Conservation (phyloP, 2,329 filamentous ascomycete species). For the Fusarium verrucosum region DNA sequence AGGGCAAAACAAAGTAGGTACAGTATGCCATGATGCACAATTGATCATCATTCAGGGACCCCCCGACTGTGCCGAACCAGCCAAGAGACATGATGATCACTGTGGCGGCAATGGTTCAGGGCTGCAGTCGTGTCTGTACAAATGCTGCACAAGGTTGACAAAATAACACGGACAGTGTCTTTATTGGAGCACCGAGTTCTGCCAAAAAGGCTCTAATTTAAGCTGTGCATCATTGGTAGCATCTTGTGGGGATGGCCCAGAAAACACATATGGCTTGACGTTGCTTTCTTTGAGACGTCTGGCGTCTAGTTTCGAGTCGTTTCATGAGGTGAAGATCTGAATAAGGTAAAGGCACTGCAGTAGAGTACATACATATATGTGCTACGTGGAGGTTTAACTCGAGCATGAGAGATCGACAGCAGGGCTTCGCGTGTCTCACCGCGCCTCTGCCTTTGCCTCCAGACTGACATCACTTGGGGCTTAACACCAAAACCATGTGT, state of each 20-base stretch:
- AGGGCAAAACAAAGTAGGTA: background rate
- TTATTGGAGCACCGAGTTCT: conserved; percentile 3
- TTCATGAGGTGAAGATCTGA: conserved; percentile 21
- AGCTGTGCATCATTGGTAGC: conserved; percentile 24
- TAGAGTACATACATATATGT: background rate
- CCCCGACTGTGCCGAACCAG: conserved; percentile 25
- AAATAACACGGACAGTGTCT: conserved; percentile 10
- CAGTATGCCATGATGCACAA: conserved; percentile 18
- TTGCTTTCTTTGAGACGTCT: conserved; percentile 12
- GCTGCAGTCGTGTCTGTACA: conserved; percentile 17
- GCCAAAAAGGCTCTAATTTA: background rate
- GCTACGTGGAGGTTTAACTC: conserved; percentile 7
- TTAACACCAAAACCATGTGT: background rate
- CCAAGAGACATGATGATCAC: conserved; percentile 31
- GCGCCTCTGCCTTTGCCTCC: background rate
- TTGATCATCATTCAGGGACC: conserved; percentile 24
- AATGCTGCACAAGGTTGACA: background rate
- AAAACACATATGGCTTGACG: background rate
- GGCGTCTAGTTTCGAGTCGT: conserved; percentile 24
- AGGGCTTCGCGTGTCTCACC: conserved; percentile 6
- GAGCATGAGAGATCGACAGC: conserved; percentile 25
- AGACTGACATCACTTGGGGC: conserved; percentile 28
- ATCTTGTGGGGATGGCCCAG: conserved; percentile 12
- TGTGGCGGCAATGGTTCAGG: conserved; percentile 23
- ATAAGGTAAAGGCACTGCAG: background rate